Percentiles rank a stretch among this genome's conserved stretches.
These are phyloP conservation scores for Nitzschia inconspicua DNA, from an alignment of 108 stramenopile species.

Conservation along the genomic window DNA sequence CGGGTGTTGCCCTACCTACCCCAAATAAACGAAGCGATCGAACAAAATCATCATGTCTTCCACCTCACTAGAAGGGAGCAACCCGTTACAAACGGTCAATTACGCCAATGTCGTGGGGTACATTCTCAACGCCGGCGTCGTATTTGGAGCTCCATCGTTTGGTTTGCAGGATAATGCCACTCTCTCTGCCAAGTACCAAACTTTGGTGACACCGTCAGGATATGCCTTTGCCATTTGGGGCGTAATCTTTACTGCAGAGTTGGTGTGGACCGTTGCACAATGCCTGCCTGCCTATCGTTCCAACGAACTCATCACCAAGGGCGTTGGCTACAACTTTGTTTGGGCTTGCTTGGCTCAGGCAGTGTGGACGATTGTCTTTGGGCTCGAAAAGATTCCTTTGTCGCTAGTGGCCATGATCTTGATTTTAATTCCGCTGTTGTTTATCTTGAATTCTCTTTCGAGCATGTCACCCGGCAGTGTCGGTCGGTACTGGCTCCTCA, in stretches of 20 bases:
- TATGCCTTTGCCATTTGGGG: constrained; percentile 82
- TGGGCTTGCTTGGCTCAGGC: constrained; percentile 49
- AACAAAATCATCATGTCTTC: too few relatives aligned
- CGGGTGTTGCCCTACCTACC: too few relatives aligned
- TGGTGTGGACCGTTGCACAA: constrained; percentile 61
- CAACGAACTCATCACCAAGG: constrained; percentile 42
- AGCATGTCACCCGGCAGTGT: neutral
- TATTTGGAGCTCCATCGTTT: constrained; percentile 47
- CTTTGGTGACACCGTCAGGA: constrained; percentile 70
- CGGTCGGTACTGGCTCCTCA: constrained; percentile 54
- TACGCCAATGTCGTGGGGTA: constrained; percentile 62
- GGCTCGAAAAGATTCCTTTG: constrained; percentile 47
- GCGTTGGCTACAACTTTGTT: constrained; percentile 59
- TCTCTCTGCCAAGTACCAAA: constrained; percentile 74
- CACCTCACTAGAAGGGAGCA: too few relatives aligned
- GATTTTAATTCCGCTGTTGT: constrained; percentile 28
- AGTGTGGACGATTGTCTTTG: constrained; percentile 69
- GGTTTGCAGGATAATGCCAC: constrained; percentile 51
- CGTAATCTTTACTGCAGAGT: constrained; percentile 67
- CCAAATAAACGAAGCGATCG: too few relatives aligned
- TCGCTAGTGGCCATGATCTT: constrained; percentile 62
- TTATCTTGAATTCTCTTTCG: constrained; percentile 2
- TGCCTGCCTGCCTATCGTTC: constrained; percentile 24
- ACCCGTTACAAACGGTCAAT: constrained; percentile 46
- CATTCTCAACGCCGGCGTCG: constrained; percentile 52